Evolutionary conservation across 345 rosid genomes (phyloP).

Genomic region (Tarenaya hassleriana): DNA sequence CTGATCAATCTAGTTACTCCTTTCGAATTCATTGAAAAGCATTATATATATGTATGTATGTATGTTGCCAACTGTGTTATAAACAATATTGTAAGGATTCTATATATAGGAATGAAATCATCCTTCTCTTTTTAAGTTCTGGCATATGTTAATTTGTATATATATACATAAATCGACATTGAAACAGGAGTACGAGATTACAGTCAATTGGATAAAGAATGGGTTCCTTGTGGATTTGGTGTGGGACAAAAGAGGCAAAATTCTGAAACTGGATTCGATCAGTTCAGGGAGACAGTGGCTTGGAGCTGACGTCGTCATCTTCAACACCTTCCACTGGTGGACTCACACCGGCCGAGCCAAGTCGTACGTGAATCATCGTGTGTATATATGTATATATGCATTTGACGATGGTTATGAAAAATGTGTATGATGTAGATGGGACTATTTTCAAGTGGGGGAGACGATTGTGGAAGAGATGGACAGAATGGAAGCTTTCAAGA

Average conservation of each 20-base stretch:
- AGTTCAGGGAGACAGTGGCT: slow-evolving; percentile 38
- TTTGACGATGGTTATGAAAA: background rate
- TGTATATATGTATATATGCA: background rate
- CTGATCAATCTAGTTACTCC: too few relatives aligned
- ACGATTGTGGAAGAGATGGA: slow-evolving; percentile 44
- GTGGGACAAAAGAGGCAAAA: slow-evolving; percentile 32
- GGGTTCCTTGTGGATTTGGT: slow-evolving; percentile 50
- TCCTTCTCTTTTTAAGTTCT: background rate
- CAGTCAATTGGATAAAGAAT: slow-evolving; percentile 39
- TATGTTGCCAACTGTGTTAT: too few relatives aligned
- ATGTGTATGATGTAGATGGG: slow-evolving; percentile 45
- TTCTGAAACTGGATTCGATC: slow-evolving; percentile 56
- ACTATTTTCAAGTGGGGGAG: slow-evolving; percentile 48
- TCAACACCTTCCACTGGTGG: slow-evolving; percentile 76
- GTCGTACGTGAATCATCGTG: slow-evolving; percentile 21
- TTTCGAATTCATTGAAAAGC: too few relatives aligned
- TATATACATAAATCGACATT: background rate
- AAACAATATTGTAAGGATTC: too few relatives aligned
- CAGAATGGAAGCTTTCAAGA: slow-evolving; percentile 48
- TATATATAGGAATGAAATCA: background rate
- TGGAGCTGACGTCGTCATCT: slow-evolving; percentile 48
- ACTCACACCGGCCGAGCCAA: slow-evolving; percentile 35
- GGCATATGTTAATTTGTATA: background rate
- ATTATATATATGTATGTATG: too few relatives aligned
- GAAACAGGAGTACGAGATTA: slow-evolving; percentile 37